Conservation (phyloP, 208 protist species). For the Acanthamoeba triangularis region DNA sequence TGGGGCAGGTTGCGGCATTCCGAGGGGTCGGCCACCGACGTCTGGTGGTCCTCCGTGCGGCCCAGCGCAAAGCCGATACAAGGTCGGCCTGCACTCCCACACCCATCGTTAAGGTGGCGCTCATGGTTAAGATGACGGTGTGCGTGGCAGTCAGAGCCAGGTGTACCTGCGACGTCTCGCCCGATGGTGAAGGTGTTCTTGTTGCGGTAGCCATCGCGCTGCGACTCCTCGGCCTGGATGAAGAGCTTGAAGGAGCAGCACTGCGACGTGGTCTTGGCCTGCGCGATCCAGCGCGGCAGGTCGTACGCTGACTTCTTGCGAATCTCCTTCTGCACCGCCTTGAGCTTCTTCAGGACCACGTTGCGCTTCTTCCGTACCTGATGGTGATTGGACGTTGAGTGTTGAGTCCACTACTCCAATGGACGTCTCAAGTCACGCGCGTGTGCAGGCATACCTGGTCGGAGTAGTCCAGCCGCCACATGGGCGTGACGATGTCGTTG, state of each 20-base stretch:
- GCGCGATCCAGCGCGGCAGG: constrained; percentile 1
- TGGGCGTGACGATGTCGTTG: constrained; percentile 62
- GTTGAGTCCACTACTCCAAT: too few species aligned
- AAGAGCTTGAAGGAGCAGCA: constrained; percentile 38
- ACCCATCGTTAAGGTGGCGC: background rate
- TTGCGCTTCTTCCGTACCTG: constrained; percentile 37
- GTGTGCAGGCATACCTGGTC: background rate
- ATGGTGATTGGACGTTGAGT: too few species aligned
- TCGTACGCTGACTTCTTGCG: constrained; percentile 57
- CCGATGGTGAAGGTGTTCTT: constrained; percentile 73
- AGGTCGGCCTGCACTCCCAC: background rate
- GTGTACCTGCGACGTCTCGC: background rate
- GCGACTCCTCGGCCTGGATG: background rate
- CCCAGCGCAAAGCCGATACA: constrained; percentile 53
- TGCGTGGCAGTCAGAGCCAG: too few species aligned
- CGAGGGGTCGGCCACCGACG: constrained; percentile 37
- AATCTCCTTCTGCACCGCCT: constrained; percentile 40
- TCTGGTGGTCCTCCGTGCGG: constrained; percentile 34
- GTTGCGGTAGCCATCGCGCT: constrained; percentile 69
- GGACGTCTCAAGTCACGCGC: background rate
- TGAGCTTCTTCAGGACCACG: constrained; percentile 54
- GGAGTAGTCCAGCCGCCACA: background rate
- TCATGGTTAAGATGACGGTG: background rate
- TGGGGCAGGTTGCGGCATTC: constrained; percentile 30
- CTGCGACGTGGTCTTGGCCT: constrained; percentile 35